Evolutionary conservation across 495 filamentous ascomycete genomes (phyloP).

Genomic region (Collariella sp.): DNA sequence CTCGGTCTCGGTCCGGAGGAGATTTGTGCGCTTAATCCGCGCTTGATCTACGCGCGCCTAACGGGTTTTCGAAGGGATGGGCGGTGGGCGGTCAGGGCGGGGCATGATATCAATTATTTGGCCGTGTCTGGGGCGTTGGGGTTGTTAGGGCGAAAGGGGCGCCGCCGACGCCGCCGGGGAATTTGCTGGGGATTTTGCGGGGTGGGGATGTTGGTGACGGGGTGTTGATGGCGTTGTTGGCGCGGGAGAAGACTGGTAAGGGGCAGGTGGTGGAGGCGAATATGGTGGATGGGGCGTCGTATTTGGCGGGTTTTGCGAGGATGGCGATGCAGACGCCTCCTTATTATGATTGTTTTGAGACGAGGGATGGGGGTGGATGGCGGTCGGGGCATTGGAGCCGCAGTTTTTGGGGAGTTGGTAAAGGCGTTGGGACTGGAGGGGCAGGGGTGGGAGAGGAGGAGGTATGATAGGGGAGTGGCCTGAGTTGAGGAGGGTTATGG

Average conservation of each 20-base stretch:
- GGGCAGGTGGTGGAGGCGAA: constrained; percentile 91
- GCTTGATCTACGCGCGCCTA: constrained; percentile 72
- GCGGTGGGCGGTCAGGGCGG: constrained; percentile 77
- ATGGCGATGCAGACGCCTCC: constrained; percentile 58
- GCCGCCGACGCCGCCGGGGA: constrained; percentile 69
- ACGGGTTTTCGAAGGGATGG: constrained; percentile 86
- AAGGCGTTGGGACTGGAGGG: constrained; percentile 51
- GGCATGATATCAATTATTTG: constrained; percentile 98
- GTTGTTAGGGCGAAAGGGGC: constrained; percentile 59
- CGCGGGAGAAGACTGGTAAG: constrained; percentile 48
- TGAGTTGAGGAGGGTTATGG: constrained; percentile 51
- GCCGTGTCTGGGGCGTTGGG: constrained; percentile 74
- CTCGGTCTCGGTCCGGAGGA: constrained; percentile 65
- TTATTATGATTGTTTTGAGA: constrained; percentile 83
- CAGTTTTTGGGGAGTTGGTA: constrained; percentile 68
- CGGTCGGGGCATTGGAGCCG: constrained; percentile 83
- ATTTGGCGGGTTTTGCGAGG: constrained; percentile 67
- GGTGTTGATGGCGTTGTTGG: constrained; percentile 55
- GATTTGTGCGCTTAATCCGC: constrained; percentile 56
- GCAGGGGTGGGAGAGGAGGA: constrained; percentile 43
- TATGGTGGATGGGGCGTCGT: constrained; percentile 86
- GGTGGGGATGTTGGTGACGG: constrained; percentile 73
- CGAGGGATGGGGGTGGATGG: constrained; percentile 74
- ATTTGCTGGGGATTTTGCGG: constrained; percentile 89
- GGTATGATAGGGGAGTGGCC: constrained; percentile 59